Base-by-base conservation (phyloP, 164 flowering plant species). In the Amborella trichopoda region DNA sequence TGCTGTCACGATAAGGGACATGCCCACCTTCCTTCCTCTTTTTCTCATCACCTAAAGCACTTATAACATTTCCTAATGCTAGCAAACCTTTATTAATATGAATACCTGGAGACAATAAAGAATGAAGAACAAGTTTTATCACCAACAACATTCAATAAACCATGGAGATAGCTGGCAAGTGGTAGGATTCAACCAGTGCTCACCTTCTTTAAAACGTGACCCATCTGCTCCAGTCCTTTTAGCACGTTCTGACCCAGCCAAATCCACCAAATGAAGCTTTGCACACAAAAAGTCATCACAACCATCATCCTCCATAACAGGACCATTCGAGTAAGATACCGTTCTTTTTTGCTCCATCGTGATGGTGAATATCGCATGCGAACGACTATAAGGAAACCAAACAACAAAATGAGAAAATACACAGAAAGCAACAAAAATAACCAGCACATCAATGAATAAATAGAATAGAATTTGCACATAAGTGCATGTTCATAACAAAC, bases 31-130 rank as follows among this genome's bases (percentile, higher is more conserved):
- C 91, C 68, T 81, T 88, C 33, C 99, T 53, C 60, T 93, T 93
- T 65, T 76, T 93, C 41, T 93, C 99, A 76, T 93, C 99, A 12
- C 99, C 99, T 49, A 93, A 50, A n/a, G 99, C 99, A 77, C 96
- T 93, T n/a, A 93, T 93, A 41, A 93, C 99, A 71, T 93, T 93
- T 9, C 99, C 99, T 51, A 93, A 89, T 52, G 99, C 91, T 39
- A 93, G 55, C 50, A 93, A 54, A 22, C 99, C 99, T 55, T 74
- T 88, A 40, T 93, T 93, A 44, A 93, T 93, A 58, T 85, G 95
- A 54, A 93, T 81, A 2, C 99, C 99, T 93, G 50, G 11, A 6
- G 16, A 34, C n/a, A 37, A 37, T 0, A n/a, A 5, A 8, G 6
- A 37, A 37, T 14, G n/a, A 21, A 8, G 2, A 37, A 37, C n/a